Evolutionary conservation across 164 flowering plant species (phyloP), one percentile per base, ranked within the genome.

Genomic region (Vitis rupestris): DNA sequence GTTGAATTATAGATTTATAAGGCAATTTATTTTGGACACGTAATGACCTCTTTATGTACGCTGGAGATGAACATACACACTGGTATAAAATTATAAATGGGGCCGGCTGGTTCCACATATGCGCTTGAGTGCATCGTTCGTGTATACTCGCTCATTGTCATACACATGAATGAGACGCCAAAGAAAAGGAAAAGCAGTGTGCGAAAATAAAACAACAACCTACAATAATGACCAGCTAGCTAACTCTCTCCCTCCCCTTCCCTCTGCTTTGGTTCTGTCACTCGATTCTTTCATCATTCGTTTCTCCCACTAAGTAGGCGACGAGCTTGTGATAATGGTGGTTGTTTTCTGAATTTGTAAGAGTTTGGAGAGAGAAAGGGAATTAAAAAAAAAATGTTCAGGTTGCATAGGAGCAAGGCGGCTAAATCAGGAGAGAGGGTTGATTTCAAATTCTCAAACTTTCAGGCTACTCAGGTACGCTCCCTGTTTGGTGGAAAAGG

Each of bases 371-470:
- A 60, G 62, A 48, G 63, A 70, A 53, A 50, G 54, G 15, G 68
- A 61, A 15, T 6, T 13, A 68, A 58, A 61, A 54, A 63, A 80
- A 81, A 52, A 66, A 92, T 90, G 98, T 88, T 88, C 77, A 85
- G 79, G 78, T 73, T 84, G 72, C 89, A 86, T 64, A 82, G 84
- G 78, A 83, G 72, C 70, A 83, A 71, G 77, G 44, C 78, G 0
- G 72, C 70, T 37, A 84, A 76, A 75, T 78, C 86, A 50, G 84
- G 85, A 63, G 91, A 86, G 67, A 89, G 74, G 60, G 29, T 89
- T 59, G 92, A 87, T 75, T 93, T 93, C 84, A 88, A 74, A 51
- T 80, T 89, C 74, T 84, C 85, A 23, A 67, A 79, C 19, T 77
- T 91, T 63, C 87, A 87, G 51, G 89, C 85, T 7, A 50, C 73